These are phyloP conservation scores for Coniochaeta sp. DNA, from an alignment of 2,329 filamentous ascomycete species.

Conservation along the genomic window DNA sequence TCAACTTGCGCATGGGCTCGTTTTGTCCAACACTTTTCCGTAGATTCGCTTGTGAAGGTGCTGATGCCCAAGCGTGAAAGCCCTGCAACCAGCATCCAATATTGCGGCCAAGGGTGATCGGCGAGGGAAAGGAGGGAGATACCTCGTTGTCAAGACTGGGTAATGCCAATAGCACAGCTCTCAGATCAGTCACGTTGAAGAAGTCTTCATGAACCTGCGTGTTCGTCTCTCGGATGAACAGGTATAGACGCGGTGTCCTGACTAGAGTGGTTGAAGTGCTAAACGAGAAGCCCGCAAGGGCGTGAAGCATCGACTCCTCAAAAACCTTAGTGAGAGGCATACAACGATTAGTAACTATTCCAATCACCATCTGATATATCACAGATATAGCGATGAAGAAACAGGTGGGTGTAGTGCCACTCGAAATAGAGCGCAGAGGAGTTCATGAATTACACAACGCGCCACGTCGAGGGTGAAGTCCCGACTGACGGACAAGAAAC, in stretches of 20 bases:
- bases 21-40: slow-evolving; percentile 20
- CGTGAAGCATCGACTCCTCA: slow-evolving; percentile 22
- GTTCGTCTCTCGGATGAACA: slow-evolving; percentile 22
- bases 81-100: slow-evolving; percentile 24
- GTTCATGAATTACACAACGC: slow-evolving; percentile 19
- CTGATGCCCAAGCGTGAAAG: slow-evolving; percentile 26
- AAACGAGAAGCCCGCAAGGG: slow-evolving; percentile 13
- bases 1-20: slow-evolving; percentile 23
- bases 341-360: neutral
- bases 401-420: no score
- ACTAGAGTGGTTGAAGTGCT: slow-evolving; percentile 9
- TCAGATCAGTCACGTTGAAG: slow-evolving; percentile 22
- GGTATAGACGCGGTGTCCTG: slow-evolving; percentile 23
- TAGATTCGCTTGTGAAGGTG: slow-evolving; percentile 13
- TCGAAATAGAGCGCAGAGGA: no score
- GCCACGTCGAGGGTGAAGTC: slow-evolving; percentile 25
- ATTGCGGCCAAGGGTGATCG: slow-evolving; percentile 17
- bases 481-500: slow-evolving; percentile 22
- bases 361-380: neutral
- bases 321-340: slow-evolving; percentile 8
- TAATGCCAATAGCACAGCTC: slow-evolving; percentile 18
- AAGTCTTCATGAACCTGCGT: slow-evolving; percentile 30
- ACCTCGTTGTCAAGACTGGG: neutral
- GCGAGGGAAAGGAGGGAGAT: slow-evolving; percentile 11
- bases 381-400: no score